phyloP scores from a whole-genome alignment of 73 alveolate species.

The Tetrahymena malaccensis region DNA sequence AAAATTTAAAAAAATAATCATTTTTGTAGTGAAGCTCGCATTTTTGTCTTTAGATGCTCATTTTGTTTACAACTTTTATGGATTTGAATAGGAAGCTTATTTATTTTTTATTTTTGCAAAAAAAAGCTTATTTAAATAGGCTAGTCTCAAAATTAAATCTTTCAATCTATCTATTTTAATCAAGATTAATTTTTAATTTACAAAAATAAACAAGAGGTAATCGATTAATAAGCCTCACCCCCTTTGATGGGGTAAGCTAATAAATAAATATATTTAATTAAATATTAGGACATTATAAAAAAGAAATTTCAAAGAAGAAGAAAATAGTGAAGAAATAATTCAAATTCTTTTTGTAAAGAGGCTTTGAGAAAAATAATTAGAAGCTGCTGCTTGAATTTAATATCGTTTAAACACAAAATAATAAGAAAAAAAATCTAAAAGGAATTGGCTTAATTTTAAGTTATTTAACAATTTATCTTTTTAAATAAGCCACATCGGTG shows the following conservation, averaged over 20 bases:
- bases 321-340: background rate
- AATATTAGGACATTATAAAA: background rate
- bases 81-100: background rate
- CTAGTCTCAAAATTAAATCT: background rate
- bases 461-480: background rate
- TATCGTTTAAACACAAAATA: too few relatives aligned
- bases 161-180: background rate
- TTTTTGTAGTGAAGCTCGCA: background rate
- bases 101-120: background rate
- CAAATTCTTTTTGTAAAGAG: background rate
- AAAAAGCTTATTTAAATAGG: background rate
- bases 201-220: background rate
- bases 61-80: background rate
- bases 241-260: background rate
- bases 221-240: background rate
- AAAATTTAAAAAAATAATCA: background rate
- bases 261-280: background rate
- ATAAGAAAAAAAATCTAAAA: background rate
- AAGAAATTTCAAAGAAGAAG: background rate
- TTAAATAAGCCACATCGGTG: background rate
- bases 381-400: background rate
- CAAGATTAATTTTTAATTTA: background rate
- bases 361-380: background rate
- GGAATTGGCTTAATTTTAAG: background rate
- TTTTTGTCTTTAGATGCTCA: background rate